phyloP scores from a whole-genome alignment of 176 grass and related monocot species.

The Tuctoria greenei region DNA sequence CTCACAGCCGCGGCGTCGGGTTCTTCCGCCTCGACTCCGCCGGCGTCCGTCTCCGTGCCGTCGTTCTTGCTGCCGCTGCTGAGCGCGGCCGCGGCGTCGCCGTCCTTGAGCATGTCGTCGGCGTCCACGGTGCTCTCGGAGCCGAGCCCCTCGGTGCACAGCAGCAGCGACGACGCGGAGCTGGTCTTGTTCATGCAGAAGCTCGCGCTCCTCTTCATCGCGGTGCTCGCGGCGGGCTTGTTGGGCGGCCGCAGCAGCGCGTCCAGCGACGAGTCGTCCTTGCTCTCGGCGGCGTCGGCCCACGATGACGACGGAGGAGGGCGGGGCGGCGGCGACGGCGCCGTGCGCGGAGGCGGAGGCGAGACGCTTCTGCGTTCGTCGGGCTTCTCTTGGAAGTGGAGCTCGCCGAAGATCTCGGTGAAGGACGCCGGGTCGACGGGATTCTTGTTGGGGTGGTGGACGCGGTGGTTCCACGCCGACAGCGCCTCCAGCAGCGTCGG shows the following conservation, averaged over 20 bases:
- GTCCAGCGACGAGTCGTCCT: constrained; percentile 42
- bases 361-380: neutral
- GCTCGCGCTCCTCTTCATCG: constrained; percentile 42
- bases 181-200: constrained; percentile 49
- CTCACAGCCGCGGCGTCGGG: neutral
- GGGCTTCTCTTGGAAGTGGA: constrained; percentile 66
- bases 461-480: constrained; percentile 53
- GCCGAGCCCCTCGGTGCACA: constrained; percentile 74
- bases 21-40: too few relatives aligned
- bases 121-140: constrained; percentile 68
- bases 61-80: neutral
- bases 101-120: constrained; percentile 48
- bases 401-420: constrained; percentile 89
- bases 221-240: neutral
- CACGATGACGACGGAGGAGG: too few relatives aligned
- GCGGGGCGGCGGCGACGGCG: constrained; percentile 6
- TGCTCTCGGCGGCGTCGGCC: constrained; percentile 35
- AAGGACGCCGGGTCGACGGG: constrained; percentile 53
- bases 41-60: neutral
- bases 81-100: neutral
- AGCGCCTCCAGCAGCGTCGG: constrained; percentile 78
- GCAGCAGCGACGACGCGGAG: constrained; percentile 41
- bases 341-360: neutral
- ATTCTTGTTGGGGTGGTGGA: constrained; percentile 37
- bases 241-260: constrained; percentile 31